Conservation (phyloP, 768 basidiomycete species). For the Mrakia hoshinonis region DNA sequence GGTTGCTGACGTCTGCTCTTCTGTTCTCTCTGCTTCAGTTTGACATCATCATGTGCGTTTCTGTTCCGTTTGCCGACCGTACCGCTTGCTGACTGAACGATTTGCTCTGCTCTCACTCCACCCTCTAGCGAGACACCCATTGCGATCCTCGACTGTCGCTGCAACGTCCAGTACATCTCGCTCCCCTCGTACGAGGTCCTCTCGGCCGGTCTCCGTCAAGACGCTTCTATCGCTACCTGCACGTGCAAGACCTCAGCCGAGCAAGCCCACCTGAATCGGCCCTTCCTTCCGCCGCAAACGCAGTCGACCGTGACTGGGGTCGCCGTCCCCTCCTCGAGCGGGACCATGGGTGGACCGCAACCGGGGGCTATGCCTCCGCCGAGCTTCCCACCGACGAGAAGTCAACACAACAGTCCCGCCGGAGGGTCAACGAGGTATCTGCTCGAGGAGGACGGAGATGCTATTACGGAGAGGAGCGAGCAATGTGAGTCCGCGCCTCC, state of each 20-base stretch:
- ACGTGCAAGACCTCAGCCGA: slow-evolving; percentile 43
- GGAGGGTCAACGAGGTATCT: slow-evolving; percentile 1
- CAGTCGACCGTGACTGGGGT: slow-evolving; percentile 7
- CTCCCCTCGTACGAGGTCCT: slow-evolving; percentile 61
- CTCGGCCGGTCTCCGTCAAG: slow-evolving; percentile 12
- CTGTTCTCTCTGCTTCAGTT: slow-evolving; percentile 23
- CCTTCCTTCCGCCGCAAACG: slow-evolving; percentile 41
- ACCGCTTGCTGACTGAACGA: background rate
- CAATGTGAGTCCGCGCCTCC: slow-evolving; percentile 10
- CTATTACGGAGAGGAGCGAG: slow-evolving; percentile 13
- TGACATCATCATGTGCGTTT: slow-evolving; percentile 37
- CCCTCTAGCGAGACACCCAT: slow-evolving; percentile 13
- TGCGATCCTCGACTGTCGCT: slow-evolving; percentile 49
- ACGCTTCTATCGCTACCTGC: slow-evolving; percentile 26
- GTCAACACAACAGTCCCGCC: background rate
- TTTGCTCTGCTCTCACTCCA: background rate
- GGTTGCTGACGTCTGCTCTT: background rate
- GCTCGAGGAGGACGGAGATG: slow-evolving; percentile 8
- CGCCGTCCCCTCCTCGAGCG: background rate
- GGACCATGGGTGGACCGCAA: background rate
- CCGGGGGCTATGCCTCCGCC: background rate
- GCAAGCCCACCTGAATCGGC: slow-evolving; percentile 49
- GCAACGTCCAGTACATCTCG: slow-evolving; percentile 67
- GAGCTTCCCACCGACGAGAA: background rate
- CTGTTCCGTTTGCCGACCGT: background rate